phyloP scores from a whole-genome alignment of 2,329 filamentous ascomycete genomes.

The Colletotrichum godetiae region DNA sequence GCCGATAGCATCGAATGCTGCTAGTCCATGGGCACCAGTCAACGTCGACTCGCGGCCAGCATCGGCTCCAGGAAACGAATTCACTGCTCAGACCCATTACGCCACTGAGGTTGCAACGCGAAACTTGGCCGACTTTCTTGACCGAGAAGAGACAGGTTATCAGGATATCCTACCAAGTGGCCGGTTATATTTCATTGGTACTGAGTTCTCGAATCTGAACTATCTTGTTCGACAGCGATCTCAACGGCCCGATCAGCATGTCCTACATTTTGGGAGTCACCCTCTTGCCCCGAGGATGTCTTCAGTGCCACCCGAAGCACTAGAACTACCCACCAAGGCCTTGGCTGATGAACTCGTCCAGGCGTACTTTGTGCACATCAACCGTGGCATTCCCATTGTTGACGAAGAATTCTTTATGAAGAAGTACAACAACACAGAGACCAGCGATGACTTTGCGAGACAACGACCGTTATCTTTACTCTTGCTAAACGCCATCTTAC shows the following conservation, averaged over 20 bases:
- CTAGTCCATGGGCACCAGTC: neutral
- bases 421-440: conserved; percentile 53
- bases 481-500: conserved; percentile 60
- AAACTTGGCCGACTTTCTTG: conserved; percentile 61
- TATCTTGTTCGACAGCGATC: conserved; percentile 62
- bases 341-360: conserved; percentile 61
- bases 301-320: conserved; percentile 56
- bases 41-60: neutral
- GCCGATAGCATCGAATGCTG: conserved; percentile 37
- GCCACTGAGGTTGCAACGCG: conserved; percentile 55
- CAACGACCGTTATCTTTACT: conserved; percentile 55
- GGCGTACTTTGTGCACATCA: conserved; percentile 62
- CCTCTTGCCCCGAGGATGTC: conserved; percentile 52
- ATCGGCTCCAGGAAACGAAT: conserved; percentile 13
- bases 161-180: conserved; percentile 59
- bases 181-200: conserved; percentile 65
- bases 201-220: conserved; percentile 66
- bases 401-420: conserved; percentile 63
- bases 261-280: conserved; percentile 49
- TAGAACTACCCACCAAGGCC: conserved; percentile 58
- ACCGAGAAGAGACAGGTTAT: conserved; percentile 56
- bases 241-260: conserved; percentile 38
- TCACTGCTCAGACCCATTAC: conserved; percentile 12
- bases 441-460: conserved; percentile 50
- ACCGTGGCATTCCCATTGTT: conserved; percentile 62